phyloP scores from a whole-genome alignment of 2,329 filamentous ascomycete genomes.

The Penicillium sclerotigenum region DNA sequence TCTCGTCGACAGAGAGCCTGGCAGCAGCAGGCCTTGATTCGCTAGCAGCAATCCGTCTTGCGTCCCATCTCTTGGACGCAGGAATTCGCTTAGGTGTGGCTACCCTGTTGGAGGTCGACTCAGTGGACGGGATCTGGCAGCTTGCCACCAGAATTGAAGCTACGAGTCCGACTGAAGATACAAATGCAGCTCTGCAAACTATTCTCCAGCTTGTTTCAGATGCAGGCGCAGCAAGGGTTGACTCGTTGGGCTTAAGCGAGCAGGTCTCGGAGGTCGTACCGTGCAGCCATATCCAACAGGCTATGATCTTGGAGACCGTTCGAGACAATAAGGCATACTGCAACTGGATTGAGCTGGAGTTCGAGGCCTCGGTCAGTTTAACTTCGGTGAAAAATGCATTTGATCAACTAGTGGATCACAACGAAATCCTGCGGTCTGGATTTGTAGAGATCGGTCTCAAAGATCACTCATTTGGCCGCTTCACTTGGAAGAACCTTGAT shows the following conservation, averaged over 20 bases:
- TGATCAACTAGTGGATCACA: constrained; percentile 48
- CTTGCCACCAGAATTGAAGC: constrained; percentile 26
- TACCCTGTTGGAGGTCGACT: constrained; percentile 59
- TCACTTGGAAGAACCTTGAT: constrained; percentile 59
- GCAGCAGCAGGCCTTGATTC: constrained; percentile 64
- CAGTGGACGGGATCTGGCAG: constrained; percentile 39
- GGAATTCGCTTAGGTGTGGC: constrained; percentile 58
- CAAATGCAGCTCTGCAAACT: constrained; percentile 10
- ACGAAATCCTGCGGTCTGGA: constrained; percentile 70
- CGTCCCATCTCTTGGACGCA: constrained; percentile 58
- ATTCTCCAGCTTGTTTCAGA: constrained; percentile 22
- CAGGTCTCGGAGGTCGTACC: constrained; percentile 46
- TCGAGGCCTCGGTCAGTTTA: constrained; percentile 40
- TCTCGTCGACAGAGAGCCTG: constrained; percentile 46
- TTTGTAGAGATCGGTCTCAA: constrained; percentile 56
- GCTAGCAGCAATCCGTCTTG: constrained; percentile 59
- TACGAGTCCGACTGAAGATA: constrained; percentile 21
- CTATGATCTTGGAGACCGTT: constrained; percentile 76
- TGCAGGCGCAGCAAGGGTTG: constrained; percentile 43
- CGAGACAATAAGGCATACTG: constrained; percentile 63
- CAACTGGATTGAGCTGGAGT: constrained; percentile 70
- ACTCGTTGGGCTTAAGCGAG: constrained; percentile 27
- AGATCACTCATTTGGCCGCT: constrained; percentile 54
- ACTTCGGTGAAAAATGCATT: constrained; percentile 52
- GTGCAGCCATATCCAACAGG: constrained; percentile 71